A percentile compares a stretch with the other conserved stretches of the same genome.
Evolutionary conservation across 345 rosid genomes (phyloP).

Genomic region (Corchorus olitorius): DNA sequence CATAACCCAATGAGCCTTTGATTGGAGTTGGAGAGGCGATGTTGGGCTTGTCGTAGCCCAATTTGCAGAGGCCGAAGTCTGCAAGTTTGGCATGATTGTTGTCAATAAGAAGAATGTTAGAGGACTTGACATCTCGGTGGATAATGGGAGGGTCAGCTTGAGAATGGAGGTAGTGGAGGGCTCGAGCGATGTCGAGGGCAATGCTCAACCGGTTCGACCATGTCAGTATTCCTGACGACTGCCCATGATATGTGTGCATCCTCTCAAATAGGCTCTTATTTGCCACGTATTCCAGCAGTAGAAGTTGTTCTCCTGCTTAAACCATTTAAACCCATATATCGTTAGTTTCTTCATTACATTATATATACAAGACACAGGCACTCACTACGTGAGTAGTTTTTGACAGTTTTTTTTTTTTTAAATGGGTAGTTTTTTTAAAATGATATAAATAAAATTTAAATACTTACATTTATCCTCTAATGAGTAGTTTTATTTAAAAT

Average conservation of each 20-base stretch:
- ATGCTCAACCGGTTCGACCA: slow-evolving; percentile 48
- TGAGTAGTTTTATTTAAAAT: too few species aligned
- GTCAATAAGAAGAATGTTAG: slow-evolving; percentile 43
- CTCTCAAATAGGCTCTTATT: slow-evolving; percentile 50
- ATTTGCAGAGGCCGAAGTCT: slow-evolving; percentile 50
- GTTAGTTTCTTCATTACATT: too few species aligned
- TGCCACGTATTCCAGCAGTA: slow-evolving; percentile 40
- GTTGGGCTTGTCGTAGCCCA: slow-evolving; percentile 27
- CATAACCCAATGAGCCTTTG: slow-evolving; percentile 44
- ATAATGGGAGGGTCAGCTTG: slow-evolving; percentile 47
- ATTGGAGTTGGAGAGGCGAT: slow-evolving; percentile 9
- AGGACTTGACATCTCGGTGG: slow-evolving; percentile 68
- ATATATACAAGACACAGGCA: too few species aligned
- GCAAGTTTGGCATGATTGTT: slow-evolving; percentile 43
- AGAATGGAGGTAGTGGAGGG: slow-evolving; percentile 47
- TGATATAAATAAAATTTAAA: too few species aligned
- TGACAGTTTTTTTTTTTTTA: too few species aligned
- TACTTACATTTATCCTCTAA: too few species aligned
- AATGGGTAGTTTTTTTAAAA: too few species aligned
- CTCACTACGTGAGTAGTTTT: too few species aligned
- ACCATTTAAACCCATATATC: neutral
- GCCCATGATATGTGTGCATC: slow-evolving; percentile 44
- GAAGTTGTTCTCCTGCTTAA: slow-evolving; percentile 47
- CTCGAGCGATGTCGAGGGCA: slow-evolving; percentile 48
- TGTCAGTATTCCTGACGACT: slow-evolving; percentile 30